Base-by-base conservation (phyloP, 129 eudicot species). In the Sambucus nigra region DNA sequence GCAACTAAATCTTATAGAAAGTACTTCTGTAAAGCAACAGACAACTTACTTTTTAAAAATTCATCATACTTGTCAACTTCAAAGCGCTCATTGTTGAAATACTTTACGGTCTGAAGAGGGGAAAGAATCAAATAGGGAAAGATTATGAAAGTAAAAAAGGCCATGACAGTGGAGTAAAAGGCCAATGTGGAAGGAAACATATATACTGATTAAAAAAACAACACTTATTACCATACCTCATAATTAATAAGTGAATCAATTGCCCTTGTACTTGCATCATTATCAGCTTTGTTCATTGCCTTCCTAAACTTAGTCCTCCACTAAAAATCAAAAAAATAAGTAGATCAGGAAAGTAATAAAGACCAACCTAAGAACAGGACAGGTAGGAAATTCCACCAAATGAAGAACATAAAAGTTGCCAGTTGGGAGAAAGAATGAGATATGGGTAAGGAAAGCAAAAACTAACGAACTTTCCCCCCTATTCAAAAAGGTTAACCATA, bases 271-370 rank as follows among this genome's bases (percentile, higher is more conserved):
- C 83, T 86, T 35, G 99, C 99, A 74, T 91, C 99, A 38, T 91
- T 91, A 40, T 91, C 99, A 74, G 99, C 99, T 78, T 91, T 91
- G 72, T 91, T 91, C 99, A 91, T 91, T 53, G 76, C 75, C 81
- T 91, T 91, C 74, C 99, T 80, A 61, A 91, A 91, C 68, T 91
- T 91, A 63, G 99, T 91, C 70, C 99, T 82, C 99, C 95, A 91
- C 99, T 91, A 69, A 18, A 72, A 63, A 65, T 33, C 14, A 32
- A 51, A 63, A 65, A 23, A 20, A 29, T 20, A 53, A 35, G 16
- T 2, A n/a, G n/a, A n/a, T n/a, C n/a, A 54, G 19, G 14, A 18
- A 44, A 21, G n/a, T 5, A 15, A 44, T 21, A 59, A 2, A 15
- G 5, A 6, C 2, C 48, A 42, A 42, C 1, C n/a, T n/a, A n/a